These are phyloP conservation scores for Papilionanthe hybrid DNA, from an alignment of 116 monocot genomes.

Conservation along the genomic window DNA sequence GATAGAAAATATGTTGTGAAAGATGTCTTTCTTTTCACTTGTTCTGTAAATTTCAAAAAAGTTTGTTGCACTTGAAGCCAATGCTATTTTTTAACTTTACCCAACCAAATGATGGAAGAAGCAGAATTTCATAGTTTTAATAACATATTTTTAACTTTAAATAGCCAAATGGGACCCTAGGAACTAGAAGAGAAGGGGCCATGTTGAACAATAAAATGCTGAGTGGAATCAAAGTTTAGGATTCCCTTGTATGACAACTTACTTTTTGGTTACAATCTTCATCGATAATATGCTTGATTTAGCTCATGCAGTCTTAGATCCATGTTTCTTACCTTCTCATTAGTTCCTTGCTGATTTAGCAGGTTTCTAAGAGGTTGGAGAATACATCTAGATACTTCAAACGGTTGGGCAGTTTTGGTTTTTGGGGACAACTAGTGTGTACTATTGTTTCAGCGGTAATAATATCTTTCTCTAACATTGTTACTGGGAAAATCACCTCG, in stretches of 20 bases:
- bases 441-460: constrained; percentile 86
- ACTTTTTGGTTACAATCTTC: neutral
- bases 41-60: neutral
- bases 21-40: neutral
- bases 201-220: neutral
- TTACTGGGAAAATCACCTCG: constrained; percentile 79
- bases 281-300: neutral
- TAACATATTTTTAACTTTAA: neutral
- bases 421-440: constrained; percentile 93
- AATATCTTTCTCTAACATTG: constrained; percentile 77
- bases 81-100: neutral
- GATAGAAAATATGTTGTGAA: neutral
- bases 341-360: neutral
- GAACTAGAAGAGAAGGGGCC: neutral
- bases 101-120: neutral
- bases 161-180: neutral
- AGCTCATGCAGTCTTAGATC: neutral
- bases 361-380: constrained; percentile 90
- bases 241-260: neutral
- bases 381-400: constrained; percentile 83
- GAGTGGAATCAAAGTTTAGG: neutral
- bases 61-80: neutral
- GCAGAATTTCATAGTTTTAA: neutral
- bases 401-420: constrained; percentile 77
- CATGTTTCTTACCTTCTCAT: constrained; percentile 1